phyloP scores from a whole-genome alignment of 2,329 filamentous ascomycete genomes.

The Alternaria angustiovoidea region DNA sequence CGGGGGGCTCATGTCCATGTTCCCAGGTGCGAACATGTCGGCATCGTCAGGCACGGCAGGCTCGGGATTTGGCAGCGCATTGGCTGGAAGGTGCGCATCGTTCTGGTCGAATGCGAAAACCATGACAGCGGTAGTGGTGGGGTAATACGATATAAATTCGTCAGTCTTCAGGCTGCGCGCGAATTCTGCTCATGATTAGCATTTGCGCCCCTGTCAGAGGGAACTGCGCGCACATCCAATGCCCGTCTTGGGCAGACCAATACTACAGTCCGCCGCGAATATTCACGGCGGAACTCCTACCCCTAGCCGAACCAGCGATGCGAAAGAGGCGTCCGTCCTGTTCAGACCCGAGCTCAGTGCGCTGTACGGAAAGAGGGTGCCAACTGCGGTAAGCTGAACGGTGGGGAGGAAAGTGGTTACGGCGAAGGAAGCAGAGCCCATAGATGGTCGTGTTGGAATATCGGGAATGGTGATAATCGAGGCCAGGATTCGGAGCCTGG shows the following conservation, averaged over 20 bases:
- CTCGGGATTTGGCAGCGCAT: slow-evolving; percentile 16
- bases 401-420: slow-evolving; percentile 41
- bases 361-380: slow-evolving; percentile 45
- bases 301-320: slow-evolving; percentile 58
- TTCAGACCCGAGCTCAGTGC: slow-evolving; percentile 49
- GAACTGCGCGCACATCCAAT: slow-evolving; percentile 35
- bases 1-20: slow-evolving; percentile 38
- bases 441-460: slow-evolving; percentile 49
- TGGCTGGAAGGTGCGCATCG: slow-evolving; percentile 36
- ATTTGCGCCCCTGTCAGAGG: slow-evolving; percentile 20
- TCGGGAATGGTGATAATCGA: slow-evolving; percentile 25
- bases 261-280: slow-evolving; percentile 59
- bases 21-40: slow-evolving; percentile 28
- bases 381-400: slow-evolving; percentile 46
- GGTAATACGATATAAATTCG: slow-evolving; percentile 18
- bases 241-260: slow-evolving; percentile 27
- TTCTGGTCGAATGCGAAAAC: slow-evolving; percentile 49
- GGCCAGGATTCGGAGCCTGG: slow-evolving; percentile 46
- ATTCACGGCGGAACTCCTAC: slow-evolving; percentile 61
- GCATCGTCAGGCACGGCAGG: slow-evolving; percentile 17
- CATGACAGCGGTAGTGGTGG: slow-evolving; percentile 31
- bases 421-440: slow-evolving; percentile 54
- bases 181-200: slow-evolving; percentile 38
- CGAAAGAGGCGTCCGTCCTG: slow-evolving; percentile 57
- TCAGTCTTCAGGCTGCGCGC: slow-evolving; percentile 16